These are phyloP conservation scores for Kodamaea nitidulidarum DNA, from an alignment of 805 yeast genomes.

Conservation along the genomic window DNA sequence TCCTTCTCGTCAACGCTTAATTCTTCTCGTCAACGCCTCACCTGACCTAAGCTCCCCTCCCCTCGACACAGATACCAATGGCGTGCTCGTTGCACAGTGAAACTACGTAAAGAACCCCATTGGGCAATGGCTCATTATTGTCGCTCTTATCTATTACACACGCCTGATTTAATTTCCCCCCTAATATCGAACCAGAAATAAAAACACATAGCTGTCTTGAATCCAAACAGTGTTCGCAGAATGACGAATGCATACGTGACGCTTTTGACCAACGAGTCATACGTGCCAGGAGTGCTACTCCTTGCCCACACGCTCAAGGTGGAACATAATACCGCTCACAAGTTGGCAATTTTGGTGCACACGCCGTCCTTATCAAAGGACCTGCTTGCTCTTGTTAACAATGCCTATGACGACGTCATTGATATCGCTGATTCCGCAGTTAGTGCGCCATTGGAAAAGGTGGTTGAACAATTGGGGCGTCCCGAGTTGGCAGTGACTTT, in stretches of 20 bases:
- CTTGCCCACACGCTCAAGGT: slow-evolving; percentile 22
- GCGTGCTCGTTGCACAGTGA: too few relatives aligned
- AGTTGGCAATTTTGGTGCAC: slow-evolving; percentile 19
- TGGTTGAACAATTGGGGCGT: slow-evolving; percentile 21
- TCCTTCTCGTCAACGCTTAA: too few relatives aligned
- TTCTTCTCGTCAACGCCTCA: too few relatives aligned
- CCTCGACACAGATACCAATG: too few relatives aligned
- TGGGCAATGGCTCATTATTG: too few relatives aligned
- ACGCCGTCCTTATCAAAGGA: slow-evolving; percentile 13
- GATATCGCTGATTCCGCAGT: slow-evolving; percentile 17
- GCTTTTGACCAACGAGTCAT: slow-evolving; percentile 28
- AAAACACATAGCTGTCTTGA: background rate
- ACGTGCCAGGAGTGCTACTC: slow-evolving; percentile 35
- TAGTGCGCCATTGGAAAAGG: slow-evolving; percentile 18
- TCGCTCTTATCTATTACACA: slow-evolving; percentile 1
- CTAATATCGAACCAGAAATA: background rate
- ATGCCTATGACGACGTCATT: slow-evolving; percentile 24
- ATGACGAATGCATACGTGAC: slow-evolving; percentile 23
- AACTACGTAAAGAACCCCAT: too few relatives aligned
- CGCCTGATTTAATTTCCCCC: slow-evolving; percentile 2
- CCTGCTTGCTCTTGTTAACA: slow-evolving; percentile 18
- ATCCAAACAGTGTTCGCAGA: background rate
- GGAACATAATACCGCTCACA: slow-evolving; percentile 15
- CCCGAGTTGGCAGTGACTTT: slow-evolving; percentile 25
- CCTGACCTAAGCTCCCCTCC: too few relatives aligned